A percentile compares a stretch with the other conserved stretches of the same genome.
Conservation (phyloP, 1,284 basidiomycete species). For the Paramarasmius palmivorus region DNA sequence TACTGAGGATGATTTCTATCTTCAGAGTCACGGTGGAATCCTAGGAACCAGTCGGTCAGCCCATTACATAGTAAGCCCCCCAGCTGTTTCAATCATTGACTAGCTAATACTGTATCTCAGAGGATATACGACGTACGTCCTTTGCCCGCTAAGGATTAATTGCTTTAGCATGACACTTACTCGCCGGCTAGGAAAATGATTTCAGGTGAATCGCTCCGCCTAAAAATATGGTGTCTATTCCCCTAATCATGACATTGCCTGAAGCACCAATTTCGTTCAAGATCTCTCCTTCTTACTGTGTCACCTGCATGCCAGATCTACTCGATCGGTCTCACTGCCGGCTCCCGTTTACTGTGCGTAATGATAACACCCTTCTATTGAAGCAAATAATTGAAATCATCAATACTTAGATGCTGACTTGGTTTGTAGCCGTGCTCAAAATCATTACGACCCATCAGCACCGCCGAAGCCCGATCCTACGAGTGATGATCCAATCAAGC, state of each 20-base stretch:
- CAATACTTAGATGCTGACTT: conserved; percentile 46
- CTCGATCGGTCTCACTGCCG: conserved; percentile 1
- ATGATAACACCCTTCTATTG: no score
- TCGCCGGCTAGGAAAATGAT: not conserved
- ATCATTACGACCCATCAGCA: conserved; percentile 44
- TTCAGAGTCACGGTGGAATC: conserved; percentile 31
- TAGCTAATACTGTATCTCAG: not conserved
- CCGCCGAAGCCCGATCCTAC: not conserved
- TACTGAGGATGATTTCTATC: conserved; percentile 46
- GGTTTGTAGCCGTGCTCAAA: conserved; percentile 50
- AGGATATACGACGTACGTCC: not conserved
- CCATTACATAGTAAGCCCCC: conserved; percentile 41
- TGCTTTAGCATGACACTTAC: not conserved
- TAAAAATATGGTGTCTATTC: not conserved
- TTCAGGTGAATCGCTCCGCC: not conserved
- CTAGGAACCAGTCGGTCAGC: conserved; percentile 44
- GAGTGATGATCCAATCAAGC: conserved; percentile 5
- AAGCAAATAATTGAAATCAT: not conserved
- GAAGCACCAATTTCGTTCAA: conserved; percentile 1
- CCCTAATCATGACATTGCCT: not conserved
- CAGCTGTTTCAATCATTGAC: not conserved
- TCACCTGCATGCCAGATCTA: not conserved
- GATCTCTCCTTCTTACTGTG: not conserved
- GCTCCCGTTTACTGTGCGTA: not conserved
- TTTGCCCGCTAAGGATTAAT: not conserved